A percentile compares a stretch with the other conserved stretches of the same genome.
phyloP scores from a whole-genome alignment of 1,284 basidiomycete species.

The Puccinia coronata region DNA sequence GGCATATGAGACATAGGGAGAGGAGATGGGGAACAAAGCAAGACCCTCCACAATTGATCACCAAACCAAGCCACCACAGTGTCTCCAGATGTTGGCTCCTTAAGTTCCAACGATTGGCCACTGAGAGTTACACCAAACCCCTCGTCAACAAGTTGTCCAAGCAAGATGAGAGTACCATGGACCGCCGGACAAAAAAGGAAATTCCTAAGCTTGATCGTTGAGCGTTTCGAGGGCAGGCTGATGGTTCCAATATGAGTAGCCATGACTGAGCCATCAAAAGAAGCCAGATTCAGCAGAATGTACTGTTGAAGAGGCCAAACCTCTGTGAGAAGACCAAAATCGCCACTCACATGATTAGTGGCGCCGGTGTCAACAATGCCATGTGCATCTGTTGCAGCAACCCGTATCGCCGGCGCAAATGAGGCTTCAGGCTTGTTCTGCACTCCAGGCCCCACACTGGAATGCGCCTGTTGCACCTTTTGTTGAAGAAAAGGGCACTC shows the following conservation, averaged over 20 bases:
- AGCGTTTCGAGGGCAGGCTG: neutral
- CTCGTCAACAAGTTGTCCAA: neutral
- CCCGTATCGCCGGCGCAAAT: conserved; percentile 20
- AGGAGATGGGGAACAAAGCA: neutral
- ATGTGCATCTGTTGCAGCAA: conserved; percentile 2
- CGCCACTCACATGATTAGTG: conserved; percentile 21
- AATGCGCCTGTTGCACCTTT: neutral
- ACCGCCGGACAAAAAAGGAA: neutral
- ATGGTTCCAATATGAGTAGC: neutral
- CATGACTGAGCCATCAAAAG: neutral
- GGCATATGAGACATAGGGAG: neutral
- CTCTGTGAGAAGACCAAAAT: neutral
- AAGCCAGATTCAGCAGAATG: conserved; percentile 13
- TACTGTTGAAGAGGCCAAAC: neutral
- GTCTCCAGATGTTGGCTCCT: neutral
- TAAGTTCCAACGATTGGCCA: neutral
- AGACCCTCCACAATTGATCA: neutral
- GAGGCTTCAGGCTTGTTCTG: neutral
- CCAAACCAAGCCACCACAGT: neutral
- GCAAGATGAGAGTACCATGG: neutral
- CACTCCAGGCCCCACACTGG: neutral
- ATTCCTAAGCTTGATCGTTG: neutral
- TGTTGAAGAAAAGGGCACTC: neutral
- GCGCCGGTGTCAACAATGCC: conserved; percentile 25
- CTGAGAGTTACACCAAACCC: neutral